Conservation (phyloP, 2,329 filamentous ascomycete genomes). For the Aspergillus felis region DNA sequence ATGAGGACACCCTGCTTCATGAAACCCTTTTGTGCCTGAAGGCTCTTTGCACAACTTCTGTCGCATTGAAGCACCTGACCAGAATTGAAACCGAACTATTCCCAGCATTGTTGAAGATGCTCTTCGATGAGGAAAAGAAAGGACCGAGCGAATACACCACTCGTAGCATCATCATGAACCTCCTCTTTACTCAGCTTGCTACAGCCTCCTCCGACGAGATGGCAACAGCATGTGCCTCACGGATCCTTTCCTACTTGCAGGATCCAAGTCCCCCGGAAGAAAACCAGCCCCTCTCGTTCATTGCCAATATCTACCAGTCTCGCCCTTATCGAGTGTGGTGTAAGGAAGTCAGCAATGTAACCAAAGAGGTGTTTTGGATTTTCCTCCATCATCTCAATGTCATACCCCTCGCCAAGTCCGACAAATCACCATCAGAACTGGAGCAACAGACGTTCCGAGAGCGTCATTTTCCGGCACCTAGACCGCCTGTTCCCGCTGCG, state of each 20-base stretch:
- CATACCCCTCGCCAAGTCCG: conserved; percentile 51
- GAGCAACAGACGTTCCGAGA: conserved; percentile 31
- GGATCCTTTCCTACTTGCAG: conserved; percentile 73
- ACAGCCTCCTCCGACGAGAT: conserved; percentile 59
- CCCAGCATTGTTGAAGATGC: conserved; percentile 77
- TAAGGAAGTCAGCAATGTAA: conserved; percentile 86
- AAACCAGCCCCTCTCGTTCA: conserved; percentile 75
- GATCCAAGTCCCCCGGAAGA: conserved; percentile 75
- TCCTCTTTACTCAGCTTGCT: conserved; percentile 85
- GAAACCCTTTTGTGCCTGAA: conserved; percentile 92
- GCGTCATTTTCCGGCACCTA: conserved; percentile 77
- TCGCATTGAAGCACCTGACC: conserved; percentile 76
- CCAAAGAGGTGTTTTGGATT: conserved; percentile 99
- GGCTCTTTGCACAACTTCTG: conserved; percentile 84
- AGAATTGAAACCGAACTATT: conserved; percentile 78
- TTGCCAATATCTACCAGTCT: conserved; percentile 80
- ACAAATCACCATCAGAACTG: conserved; percentile 26
- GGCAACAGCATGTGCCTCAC: conserved; percentile 60
- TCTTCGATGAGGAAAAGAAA: conserved; percentile 98
- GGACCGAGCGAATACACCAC: conserved; percentile 96
- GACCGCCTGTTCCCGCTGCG: conserved; percentile 86
- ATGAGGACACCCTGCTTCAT: conserved; percentile 88
- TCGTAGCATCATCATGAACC: conserved; percentile 79
- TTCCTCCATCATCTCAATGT: conserved; percentile 94
- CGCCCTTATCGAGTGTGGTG: conserved; percentile 92